Conservation (phyloP, 2,329 filamentous ascomycete species). For the Blumeriella jaapii region DNA sequence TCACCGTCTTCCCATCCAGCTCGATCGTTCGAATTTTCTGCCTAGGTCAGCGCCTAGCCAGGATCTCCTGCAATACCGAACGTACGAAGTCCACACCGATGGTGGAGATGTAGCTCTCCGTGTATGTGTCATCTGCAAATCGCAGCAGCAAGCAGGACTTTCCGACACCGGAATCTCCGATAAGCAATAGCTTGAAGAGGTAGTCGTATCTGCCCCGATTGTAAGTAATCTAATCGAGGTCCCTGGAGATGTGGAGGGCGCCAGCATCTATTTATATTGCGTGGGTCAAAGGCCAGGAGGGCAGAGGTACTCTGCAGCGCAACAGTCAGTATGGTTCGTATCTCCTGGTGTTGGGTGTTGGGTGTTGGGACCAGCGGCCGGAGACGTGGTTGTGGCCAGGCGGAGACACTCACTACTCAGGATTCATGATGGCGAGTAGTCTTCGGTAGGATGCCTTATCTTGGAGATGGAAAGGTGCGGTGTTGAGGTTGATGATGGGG, state of each 20-base stretch:
- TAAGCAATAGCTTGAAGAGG: constrained; percentile 99
- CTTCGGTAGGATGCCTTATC: too few species aligned
- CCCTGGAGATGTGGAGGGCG: constrained; percentile 5
- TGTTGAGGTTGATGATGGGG: too few species aligned
- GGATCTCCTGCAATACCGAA: constrained; percentile 3
- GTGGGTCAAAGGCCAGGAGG: constrained; percentile 8
- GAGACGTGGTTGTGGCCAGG: constrained; percentile 15
- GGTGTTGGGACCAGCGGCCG: constrained; percentile 10
- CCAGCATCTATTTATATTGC: constrained; percentile 7
- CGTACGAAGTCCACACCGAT: constrained; percentile 98
- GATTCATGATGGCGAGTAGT: constrained; percentile 70
- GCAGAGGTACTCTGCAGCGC: constrained; percentile 15
- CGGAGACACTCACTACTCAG: constrained; percentile 64
- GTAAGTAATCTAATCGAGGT: constrained; percentile 17
- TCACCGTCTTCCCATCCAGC: constrained; percentile 98
- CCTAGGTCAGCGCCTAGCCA: constrained; percentile 25
- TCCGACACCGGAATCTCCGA: constrained; percentile 99
- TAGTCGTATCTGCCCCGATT: constrained; percentile 81
- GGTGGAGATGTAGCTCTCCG: constrained; percentile 98
- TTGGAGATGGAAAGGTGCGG: constrained; percentile 4
- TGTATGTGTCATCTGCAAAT: constrained; percentile 98
- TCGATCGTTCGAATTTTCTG: constrained; percentile 99
- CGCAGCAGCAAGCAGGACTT: constrained; percentile 97
- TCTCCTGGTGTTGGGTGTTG: constrained; percentile 10
- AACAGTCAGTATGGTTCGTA: constrained; percentile 17